Conservation (phyloP, 2,329 filamentous ascomycete species). For the Apiospora hydei region DNA sequence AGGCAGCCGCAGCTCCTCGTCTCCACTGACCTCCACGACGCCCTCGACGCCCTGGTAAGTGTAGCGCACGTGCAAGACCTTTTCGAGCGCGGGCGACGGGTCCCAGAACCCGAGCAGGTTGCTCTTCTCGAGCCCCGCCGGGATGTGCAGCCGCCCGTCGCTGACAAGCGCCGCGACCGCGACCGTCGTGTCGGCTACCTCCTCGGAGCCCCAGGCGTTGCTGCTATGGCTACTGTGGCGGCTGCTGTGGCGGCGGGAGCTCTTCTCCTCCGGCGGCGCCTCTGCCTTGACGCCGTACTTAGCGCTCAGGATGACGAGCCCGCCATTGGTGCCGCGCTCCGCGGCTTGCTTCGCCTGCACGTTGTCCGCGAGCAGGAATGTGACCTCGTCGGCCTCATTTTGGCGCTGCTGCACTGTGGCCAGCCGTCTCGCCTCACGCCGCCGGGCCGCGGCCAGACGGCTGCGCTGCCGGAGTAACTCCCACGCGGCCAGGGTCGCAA, state of each 20-base stretch:
- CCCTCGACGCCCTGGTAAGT: slow-evolving; percentile 46
- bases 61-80: slow-evolving; percentile 56
- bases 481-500: slow-evolving; percentile 47
- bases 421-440: neutral
- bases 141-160: slow-evolving; percentile 47
- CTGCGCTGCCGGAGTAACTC: slow-evolving; percentile 41
- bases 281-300: slow-evolving; percentile 52
- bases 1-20: slow-evolving; percentile 46
- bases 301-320: slow-evolving; percentile 57
- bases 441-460: neutral
- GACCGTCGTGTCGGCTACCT: slow-evolving; percentile 58
- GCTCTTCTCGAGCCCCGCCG: slow-evolving; percentile 50
- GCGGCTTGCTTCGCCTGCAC: slow-evolving; percentile 48
- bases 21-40: slow-evolving; percentile 46
- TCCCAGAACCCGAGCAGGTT: slow-evolving; percentile 60
- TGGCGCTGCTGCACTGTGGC: slow-evolving; percentile 37
- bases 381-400: slow-evolving; percentile 54
- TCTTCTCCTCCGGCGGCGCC: neutral
- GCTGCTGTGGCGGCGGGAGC: slow-evolving; percentile 2
- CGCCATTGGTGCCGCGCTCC: slow-evolving; percentile 44
- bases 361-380: slow-evolving; percentile 49
- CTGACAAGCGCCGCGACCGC: slow-evolving; percentile 55
- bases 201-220: slow-evolving; percentile 43
- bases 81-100: slow-evolving; percentile 50
- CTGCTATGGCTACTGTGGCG: slow-evolving; percentile 12